phyloP scores from a whole-genome alignment of 345 rosid genomes.

The Corchorus olitorius region DNA sequence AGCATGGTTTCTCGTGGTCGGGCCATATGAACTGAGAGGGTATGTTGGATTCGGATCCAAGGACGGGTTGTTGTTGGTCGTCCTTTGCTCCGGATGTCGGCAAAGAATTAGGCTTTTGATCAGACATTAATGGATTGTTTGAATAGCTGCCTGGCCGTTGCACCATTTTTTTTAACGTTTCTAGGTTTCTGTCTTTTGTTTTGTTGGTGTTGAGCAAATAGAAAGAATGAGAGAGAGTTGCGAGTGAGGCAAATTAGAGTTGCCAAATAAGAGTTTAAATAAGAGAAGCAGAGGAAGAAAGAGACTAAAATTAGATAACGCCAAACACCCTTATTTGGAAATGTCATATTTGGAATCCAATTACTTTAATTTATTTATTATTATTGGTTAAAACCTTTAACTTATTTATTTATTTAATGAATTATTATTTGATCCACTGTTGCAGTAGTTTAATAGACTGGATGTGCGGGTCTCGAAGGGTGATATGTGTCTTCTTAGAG shows the following conservation, averaged over 20 bases:
- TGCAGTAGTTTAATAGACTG: too few species aligned
- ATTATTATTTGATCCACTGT: too few species aligned
- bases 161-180: not conserved
- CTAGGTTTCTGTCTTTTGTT: not conserved
- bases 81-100: not conserved
- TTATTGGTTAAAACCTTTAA: too few species aligned
- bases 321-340: too few species aligned
- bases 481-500: too few species aligned
- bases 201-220: not conserved
- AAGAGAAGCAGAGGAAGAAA: not conserved
- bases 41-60: slow-evolving; percentile 48
- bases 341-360: too few species aligned
- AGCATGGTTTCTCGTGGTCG: slow-evolving; percentile 66
- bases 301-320: not conserved
- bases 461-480: too few species aligned
- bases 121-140: slow-evolving; percentile 9
- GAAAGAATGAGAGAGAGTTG: not conserved
- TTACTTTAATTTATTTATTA: too few species aligned
- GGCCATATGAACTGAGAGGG: slow-evolving; percentile 91
- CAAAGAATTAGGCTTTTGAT: not conserved
- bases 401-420: too few species aligned
- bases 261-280: too few species aligned
- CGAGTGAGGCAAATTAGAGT: not conserved
- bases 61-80: slow-evolving; percentile 40
- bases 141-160: not conserved